phyloP scores from a whole-genome alignment of 345 rosid genomes.

The Cardiospermum halicacabum region DNA sequence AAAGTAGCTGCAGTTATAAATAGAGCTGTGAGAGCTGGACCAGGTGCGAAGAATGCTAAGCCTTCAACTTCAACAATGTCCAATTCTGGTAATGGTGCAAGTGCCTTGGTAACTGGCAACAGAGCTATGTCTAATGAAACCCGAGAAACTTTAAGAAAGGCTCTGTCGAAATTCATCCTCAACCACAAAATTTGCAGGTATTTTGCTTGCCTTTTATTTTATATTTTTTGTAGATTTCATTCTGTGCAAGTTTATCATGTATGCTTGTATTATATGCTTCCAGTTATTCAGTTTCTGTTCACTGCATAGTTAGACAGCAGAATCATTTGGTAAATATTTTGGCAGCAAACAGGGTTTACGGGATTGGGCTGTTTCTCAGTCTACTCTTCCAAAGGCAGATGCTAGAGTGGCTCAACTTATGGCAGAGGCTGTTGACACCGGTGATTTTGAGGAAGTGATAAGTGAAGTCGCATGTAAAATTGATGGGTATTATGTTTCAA shows the following conservation, averaged over 20 bases:
- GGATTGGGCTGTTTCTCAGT: conserved; percentile 57
- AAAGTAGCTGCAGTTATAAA: conserved; percentile 6
- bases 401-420: conserved; percentile 44
- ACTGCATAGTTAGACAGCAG: not conserved
- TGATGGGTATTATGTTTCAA: conserved; percentile 47
- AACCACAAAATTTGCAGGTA: conserved; percentile 91
- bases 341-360: conserved; percentile 59
- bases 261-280: not conserved
- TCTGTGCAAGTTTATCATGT: not conserved
- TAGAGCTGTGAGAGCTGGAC: conserved; percentile 26
- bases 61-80: conserved; percentile 29
- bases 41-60: conserved; percentile 31
- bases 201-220: not conserved
- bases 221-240: not conserved
- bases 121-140: conserved; percentile 54
- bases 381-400: conserved; percentile 65
- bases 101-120: conserved; percentile 27
- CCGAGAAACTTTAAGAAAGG: conserved; percentile 60
- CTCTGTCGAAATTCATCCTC: conserved; percentile 63
- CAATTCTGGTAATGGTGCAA: conserved; percentile 35
- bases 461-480: conserved; percentile 47
- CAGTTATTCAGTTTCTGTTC: not conserved
- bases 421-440: conserved; percentile 60
- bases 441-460: conserved; percentile 55
- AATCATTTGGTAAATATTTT: conserved; percentile 18